Evolutionary conservation across 306 rosid species (phyloP).

Genomic region (Cicer yamashitae): DNA sequence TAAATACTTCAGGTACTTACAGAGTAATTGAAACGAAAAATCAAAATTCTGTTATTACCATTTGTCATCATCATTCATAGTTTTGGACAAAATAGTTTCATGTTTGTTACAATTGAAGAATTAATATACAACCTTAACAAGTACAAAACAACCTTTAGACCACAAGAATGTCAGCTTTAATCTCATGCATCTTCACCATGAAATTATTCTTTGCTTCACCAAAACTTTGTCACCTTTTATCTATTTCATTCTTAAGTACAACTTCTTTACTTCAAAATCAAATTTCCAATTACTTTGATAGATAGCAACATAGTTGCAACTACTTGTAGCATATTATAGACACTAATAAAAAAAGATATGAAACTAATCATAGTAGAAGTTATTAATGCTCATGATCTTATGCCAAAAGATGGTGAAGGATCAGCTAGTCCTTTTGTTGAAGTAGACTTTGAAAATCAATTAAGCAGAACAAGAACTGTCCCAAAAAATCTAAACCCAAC

Average conservation of each 20-base stretch:
- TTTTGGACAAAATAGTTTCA: background rate
- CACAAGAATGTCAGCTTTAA: conserved; percentile 26
- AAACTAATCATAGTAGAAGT: conserved; percentile 66
- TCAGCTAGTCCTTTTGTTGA: conserved; percentile 69
- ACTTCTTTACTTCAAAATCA: conserved; percentile 66
- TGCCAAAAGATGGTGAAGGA: conserved; percentile 71
- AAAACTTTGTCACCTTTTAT: conserved; percentile 30
- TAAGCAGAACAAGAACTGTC: conserved; percentile 62
- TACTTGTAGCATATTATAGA: conserved; percentile 45
- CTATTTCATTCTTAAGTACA: conserved; percentile 50
- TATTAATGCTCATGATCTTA: conserved; percentile 73
- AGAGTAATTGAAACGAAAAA: too few relatives aligned
- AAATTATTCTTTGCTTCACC: conserved; percentile 75
- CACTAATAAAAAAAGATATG: conserved; percentile 53
- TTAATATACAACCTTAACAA: conserved; percentile 18
- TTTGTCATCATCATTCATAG: background rate
- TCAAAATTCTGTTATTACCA: conserved; percentile 4
- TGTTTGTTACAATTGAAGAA: conserved; percentile 6
- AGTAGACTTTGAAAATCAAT: conserved; percentile 68
- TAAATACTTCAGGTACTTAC: too few relatives aligned
- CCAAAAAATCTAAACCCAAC: conserved; percentile 73
- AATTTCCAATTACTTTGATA: conserved; percentile 57
- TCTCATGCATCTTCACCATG: conserved; percentile 54
- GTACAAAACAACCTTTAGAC: background rate
- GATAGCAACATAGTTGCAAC: conserved; percentile 45